phyloP scores from a whole-genome alignment of 2,329 filamentous ascomycete genomes.

The Emergomyces africanus region DNA sequence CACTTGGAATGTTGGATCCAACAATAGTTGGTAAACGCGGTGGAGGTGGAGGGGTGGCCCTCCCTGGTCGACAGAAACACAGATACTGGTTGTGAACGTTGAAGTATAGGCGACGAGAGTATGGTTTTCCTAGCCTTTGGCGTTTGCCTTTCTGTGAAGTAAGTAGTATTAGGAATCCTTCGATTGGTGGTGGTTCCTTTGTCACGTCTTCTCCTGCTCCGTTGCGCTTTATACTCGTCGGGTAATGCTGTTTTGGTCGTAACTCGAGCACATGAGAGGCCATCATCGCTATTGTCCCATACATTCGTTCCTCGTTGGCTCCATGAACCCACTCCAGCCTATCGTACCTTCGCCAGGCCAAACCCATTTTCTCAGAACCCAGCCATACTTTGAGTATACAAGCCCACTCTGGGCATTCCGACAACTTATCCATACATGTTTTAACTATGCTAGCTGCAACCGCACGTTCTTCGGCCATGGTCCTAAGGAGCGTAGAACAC shows the following conservation, averaged over 20 bases:
- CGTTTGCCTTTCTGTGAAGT: constrained; percentile 51
- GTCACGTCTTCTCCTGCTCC: constrained; percentile 23
- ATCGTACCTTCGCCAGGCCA: constrained; percentile 58
- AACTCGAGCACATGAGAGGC: constrained; percentile 54
- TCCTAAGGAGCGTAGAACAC: constrained; percentile 11
- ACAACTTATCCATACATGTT: constrained; percentile 46
- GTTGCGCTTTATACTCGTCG: constrained; percentile 36
- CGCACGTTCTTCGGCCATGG: constrained; percentile 38
- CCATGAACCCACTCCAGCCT: constrained; percentile 57
- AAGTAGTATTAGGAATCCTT: constrained; percentile 53
- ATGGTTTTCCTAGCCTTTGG: constrained; percentile 45
- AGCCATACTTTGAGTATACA: constrained; percentile 48
- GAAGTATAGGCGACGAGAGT: constrained; percentile 55
- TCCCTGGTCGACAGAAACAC: constrained; percentile 48
- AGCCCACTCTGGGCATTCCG: constrained; percentile 44
- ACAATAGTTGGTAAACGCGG: constrained; percentile 38
- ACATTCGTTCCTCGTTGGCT: constrained; percentile 54
- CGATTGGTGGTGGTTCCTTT: constrained; percentile 48
- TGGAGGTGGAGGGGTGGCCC: constrained; percentile 46
- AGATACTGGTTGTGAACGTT: constrained; percentile 51
- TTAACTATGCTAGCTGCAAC: constrained; percentile 45
- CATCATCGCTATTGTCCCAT: constrained; percentile 55
- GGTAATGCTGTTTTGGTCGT: constrained; percentile 52
- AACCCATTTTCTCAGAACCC: constrained; percentile 45
- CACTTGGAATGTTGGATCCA: constrained; percentile 38